Evolutionary conservation across 1,284 basidiomycete genomes (phyloP).

Genomic region (Stygiomarasmius scandens): DNA sequence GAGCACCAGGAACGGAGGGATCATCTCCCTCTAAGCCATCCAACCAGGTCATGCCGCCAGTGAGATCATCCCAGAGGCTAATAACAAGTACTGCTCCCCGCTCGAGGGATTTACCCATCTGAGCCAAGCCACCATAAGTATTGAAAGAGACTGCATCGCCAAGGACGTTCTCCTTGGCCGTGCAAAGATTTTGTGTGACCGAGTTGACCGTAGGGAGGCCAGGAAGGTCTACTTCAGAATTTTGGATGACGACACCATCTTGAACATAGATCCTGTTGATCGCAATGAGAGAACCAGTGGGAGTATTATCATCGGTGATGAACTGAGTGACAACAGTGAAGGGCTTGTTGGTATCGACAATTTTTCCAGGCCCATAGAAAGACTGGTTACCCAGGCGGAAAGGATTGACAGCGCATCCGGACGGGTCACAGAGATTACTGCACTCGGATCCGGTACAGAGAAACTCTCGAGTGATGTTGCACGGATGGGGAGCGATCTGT

Average conservation of each 20-base stretch:
- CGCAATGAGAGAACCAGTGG: conserved; percentile 42
- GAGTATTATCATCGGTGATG: conserved; percentile 43
- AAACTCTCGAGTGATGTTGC: conserved; percentile 41
- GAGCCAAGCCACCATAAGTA: conserved; percentile 37
- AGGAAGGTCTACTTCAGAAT: conserved; percentile 41
- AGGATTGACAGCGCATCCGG: conserved; percentile 53
- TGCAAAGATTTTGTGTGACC: conserved; percentile 36
- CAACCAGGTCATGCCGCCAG: conserved; percentile 50
- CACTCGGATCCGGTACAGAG: conserved; percentile 37
- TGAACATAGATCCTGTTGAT: conserved; percentile 51
- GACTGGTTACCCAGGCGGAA: conserved; percentile 45
- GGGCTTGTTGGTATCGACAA: conserved; percentile 36
- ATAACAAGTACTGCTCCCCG: conserved; percentile 44
- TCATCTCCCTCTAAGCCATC: conserved; percentile 38
- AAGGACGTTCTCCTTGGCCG: conserved; percentile 33
- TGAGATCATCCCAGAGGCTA: conserved; percentile 48
- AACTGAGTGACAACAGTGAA: conserved; percentile 52
- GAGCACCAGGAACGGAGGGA: conserved; percentile 39
- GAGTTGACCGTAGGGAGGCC: conserved; percentile 34
- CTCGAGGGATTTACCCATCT: conserved; percentile 41
- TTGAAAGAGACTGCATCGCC: conserved; percentile 42
- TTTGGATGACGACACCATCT: conserved; percentile 45
- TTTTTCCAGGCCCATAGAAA: conserved; percentile 42
- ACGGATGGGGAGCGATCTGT: conserved; percentile 50
- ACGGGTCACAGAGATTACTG: conserved; percentile 41